A percentile compares a stretch with the other conserved stretches of the same genome.
phyloP scores from a whole-genome alignment of 176 grass and related monocot species.

The Secale cereale region DNA sequence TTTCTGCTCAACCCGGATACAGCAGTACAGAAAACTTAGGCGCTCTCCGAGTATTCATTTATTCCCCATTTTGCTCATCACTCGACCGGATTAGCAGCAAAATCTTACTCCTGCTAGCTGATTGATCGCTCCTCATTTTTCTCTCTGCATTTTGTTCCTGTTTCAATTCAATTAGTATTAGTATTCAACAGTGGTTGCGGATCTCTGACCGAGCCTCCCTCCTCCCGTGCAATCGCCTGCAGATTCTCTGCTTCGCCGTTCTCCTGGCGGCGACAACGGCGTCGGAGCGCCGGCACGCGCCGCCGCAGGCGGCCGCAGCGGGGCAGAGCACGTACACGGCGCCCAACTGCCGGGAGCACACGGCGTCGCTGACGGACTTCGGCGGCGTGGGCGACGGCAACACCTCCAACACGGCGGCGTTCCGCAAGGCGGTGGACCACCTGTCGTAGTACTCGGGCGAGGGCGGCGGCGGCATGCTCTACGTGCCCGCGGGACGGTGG shows the following conservation, averaged over 20 bases:
- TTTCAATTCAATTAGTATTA: no score
- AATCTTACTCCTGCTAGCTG: no score
- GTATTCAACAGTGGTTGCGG: no score
- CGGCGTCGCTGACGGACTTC: slow-evolving; percentile 67
- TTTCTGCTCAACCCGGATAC: no score
- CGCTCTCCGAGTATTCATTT: no score
- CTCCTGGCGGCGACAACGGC: not conserved
- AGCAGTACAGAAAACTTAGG: no score
- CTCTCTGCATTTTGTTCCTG: not conserved
- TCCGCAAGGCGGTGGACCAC: slow-evolving; percentile 68
- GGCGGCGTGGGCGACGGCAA: slow-evolving; percentile 69
- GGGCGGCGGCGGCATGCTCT: slow-evolving; percentile 59
- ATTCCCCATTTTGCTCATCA: not conserved
- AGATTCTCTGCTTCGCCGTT: not conserved
- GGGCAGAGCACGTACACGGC: slow-evolving; percentile 59
- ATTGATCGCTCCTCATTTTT: not conserved
- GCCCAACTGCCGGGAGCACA: slow-evolving; percentile 60
- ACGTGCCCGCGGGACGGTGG: slow-evolving; percentile 81
- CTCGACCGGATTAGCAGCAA: not conserved
- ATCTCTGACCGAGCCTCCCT: no score
- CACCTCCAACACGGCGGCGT: slow-evolving; percentile 86
- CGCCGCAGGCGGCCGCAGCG: not conserved
- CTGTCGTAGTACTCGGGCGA: slow-evolving; percentile 60
- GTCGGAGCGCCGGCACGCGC: not conserved
- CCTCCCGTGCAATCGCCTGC: no score